Conservation (phyloP, 306 rosid genomes). For the Coriaria nepalensis region DNA sequence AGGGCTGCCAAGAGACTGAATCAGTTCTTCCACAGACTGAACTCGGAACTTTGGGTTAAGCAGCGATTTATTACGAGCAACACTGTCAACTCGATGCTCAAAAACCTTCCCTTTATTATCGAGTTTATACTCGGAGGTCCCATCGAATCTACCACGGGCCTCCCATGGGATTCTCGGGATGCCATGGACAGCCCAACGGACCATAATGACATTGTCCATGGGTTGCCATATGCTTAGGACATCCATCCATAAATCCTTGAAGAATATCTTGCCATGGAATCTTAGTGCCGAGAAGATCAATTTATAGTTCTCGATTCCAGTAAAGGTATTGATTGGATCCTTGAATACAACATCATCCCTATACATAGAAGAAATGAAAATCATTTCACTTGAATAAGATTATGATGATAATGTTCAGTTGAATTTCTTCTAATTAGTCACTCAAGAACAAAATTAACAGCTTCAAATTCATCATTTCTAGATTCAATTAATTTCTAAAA, state of each 20-base stretch:
- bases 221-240: conserved; percentile 72
- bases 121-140: conserved; percentile 73
- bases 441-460: too few species aligned
- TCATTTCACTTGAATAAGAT: neutral
- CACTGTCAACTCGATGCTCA: conserved; percentile 67
- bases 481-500: too few species aligned
- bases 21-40: conserved; percentile 38
- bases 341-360: conserved; percentile 86
- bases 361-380: conserved; percentile 3
- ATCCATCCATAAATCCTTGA: conserved; percentile 74
- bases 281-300: conserved; percentile 68
- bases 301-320: conserved; percentile 76
- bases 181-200: conserved; percentile 84
- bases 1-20: conserved; percentile 59
- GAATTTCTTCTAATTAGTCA: too few species aligned
- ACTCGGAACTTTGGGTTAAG: conserved; percentile 39
- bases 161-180: conserved; percentile 87
- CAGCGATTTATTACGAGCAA: conserved; percentile 41
- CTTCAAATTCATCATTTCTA: too few species aligned
- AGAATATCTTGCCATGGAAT: conserved; percentile 62
- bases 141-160: conserved; percentile 75
- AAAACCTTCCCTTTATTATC: conserved; percentile 81
- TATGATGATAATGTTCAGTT: too few species aligned
- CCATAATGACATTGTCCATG: conserved; percentile 53
- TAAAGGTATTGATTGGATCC: conserved; percentile 70